These are phyloP conservation scores for Starmerella asiatica DNA, from an alignment of 805 yeast genomes.

Conservation along the genomic window DNA sequence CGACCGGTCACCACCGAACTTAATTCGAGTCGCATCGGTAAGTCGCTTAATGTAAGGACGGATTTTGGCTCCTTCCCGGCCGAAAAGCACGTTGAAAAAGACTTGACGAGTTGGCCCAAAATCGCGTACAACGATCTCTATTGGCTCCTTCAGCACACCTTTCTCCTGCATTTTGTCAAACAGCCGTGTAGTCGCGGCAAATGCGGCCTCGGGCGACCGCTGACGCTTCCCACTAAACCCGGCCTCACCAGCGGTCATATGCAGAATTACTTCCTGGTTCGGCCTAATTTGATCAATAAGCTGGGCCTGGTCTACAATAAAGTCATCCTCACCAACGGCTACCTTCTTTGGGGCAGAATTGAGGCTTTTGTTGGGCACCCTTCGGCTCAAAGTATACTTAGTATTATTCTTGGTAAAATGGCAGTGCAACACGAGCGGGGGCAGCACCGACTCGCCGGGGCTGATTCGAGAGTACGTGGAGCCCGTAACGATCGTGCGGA, in stretches of 20 bases:
- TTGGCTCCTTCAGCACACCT: constrained; percentile 41
- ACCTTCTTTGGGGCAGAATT: constrained; percentile 28
- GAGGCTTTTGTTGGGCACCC: constrained; percentile 31
- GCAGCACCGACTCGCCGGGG: constrained; percentile 4
- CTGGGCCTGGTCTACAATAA: constrained; percentile 45
- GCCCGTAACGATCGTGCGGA: not conserved
- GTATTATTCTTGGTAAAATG: constrained; percentile 74
- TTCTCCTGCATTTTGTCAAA: constrained; percentile 59
- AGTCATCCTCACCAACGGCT: constrained; percentile 30
- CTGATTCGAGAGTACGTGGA: not conserved
- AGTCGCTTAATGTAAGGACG: constrained; percentile 56
- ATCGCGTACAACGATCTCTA: constrained; percentile 67
- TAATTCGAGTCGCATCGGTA: constrained; percentile 66
- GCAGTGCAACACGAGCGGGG: constrained; percentile 54
- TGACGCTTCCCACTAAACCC: constrained; percentile 86
- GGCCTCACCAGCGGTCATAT: constrained; percentile 66
- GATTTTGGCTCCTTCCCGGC: constrained; percentile 70
- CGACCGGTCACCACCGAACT: constrained; percentile 85
- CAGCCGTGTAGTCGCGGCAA: constrained; percentile 64
- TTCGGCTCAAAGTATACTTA: constrained; percentile 48
- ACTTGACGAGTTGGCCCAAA: constrained; percentile 87
- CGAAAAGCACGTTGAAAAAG: constrained; percentile 67
- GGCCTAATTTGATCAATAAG: constrained; percentile 61
- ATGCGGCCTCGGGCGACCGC: constrained; percentile 86
- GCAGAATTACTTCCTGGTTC: constrained; percentile 58